Conservation (phyloP, 371 early-diverging fungal species). For the Entomophthora muscae region DNA sequence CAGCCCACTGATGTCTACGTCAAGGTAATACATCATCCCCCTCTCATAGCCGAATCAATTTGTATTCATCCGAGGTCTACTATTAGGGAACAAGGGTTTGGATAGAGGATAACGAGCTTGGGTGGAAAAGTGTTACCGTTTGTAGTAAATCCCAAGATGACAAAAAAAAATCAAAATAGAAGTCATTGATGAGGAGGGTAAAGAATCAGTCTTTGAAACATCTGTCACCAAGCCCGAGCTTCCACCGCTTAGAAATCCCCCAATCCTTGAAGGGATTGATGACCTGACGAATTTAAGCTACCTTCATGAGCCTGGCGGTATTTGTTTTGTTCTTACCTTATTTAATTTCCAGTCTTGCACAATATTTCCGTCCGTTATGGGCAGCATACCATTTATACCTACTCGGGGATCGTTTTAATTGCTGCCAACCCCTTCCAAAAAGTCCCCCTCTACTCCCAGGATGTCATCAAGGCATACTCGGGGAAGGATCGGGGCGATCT, state of each 20-base stretch:
- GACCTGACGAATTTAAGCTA: slow-evolving; percentile 82
- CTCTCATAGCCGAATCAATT: background rate
- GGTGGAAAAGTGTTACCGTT: slow-evolving; percentile 7
- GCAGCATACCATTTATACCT: slow-evolving; percentile 93
- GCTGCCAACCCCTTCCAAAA: slow-evolving; percentile 95
- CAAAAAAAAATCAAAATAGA: slow-evolving; percentile 33
- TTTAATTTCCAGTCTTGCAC: slow-evolving; percentile 44
- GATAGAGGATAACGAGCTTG: slow-evolving; percentile 5
- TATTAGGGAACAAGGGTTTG: slow-evolving; percentile 6
- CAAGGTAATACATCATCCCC: background rate
- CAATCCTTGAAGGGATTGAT: slow-evolving; percentile 70
- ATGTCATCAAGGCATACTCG: slow-evolving; percentile 81
- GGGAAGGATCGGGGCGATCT: slow-evolving; percentile 85
- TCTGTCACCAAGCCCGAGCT: slow-evolving; percentile 28
- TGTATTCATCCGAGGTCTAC: background rate
- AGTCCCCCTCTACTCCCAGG: slow-evolving; percentile 69
- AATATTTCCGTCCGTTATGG: slow-evolving; percentile 73
- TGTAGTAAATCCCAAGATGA: slow-evolving; percentile 7
- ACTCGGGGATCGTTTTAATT: slow-evolving; percentile 96
- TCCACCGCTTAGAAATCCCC: slow-evolving; percentile 83
- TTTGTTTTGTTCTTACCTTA: background rate
- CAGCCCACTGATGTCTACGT: background rate
- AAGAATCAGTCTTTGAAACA: slow-evolving; percentile 16
- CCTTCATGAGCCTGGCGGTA: slow-evolving; percentile 78
- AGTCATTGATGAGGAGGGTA: slow-evolving; percentile 40